Evolutionary conservation across 2,329 filamentous ascomycete species (phyloP).

Genomic region (Fusarium veterinarium): DNA sequence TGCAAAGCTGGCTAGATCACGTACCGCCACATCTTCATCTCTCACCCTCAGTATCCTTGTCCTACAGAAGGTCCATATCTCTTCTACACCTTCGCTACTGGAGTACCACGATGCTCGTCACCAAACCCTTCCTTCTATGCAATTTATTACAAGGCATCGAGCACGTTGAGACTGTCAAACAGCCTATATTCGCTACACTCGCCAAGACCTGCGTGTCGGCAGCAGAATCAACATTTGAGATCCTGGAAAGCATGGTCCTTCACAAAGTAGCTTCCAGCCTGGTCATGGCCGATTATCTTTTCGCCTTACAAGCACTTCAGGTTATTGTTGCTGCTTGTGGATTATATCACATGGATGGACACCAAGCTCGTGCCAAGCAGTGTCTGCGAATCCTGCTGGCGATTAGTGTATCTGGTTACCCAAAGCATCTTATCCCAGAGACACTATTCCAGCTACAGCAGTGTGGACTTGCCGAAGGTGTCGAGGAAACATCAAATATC

Average conservation of each 20-base stretch:
- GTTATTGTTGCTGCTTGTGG: neutral
- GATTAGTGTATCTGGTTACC: neutral
- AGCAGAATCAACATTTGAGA: neutral
- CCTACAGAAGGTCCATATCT: neutral
- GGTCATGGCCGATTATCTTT: neutral
- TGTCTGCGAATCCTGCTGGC: accelerated
- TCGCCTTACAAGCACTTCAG: neutral
- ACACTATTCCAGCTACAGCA: neutral
- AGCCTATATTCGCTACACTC: accelerated
- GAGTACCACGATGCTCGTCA: neutral
- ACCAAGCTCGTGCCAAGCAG: neutral
- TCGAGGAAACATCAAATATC: neutral
- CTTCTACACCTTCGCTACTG: neutral
- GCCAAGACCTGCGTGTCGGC: neutral
- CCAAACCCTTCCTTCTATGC: neutral
- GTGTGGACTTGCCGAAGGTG: neutral
- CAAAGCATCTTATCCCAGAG: neutral
- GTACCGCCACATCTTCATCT: neutral
- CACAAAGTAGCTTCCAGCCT: neutral
- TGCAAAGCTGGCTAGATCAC: neutral
- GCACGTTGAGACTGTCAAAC: neutral
- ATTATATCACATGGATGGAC: neutral
- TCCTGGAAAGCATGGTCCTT: neutral
- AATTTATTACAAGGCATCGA: neutral
- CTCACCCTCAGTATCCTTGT: neutral